Percentiles rank a stretch among this genome's conserved stretches.
Evolutionary conservation across 2,329 filamentous ascomycete species (phyloP).

Genomic region (Beauveria medogensis): DNA sequence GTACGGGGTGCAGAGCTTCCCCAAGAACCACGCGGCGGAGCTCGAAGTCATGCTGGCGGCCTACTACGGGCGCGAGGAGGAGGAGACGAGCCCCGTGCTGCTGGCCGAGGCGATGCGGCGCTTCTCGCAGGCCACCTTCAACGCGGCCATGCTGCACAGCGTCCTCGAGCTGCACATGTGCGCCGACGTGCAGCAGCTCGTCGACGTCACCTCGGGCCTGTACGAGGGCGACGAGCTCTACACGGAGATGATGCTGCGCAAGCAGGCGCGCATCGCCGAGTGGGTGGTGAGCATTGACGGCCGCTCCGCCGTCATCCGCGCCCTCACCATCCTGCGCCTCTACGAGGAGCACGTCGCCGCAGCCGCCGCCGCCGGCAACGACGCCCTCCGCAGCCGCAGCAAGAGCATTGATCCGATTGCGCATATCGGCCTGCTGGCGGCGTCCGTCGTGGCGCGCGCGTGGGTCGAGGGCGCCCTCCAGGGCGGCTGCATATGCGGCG

Average conservation of each 20-base stretch:
- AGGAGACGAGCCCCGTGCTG: constrained; percentile 4
- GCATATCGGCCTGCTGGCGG: background rate
- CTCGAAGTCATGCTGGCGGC: background rate
- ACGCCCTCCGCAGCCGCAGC: background rate
- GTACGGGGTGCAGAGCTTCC: background rate
- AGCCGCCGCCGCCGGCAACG: background rate
- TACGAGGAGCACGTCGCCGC: constrained; percentile 2
- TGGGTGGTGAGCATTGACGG: constrained; percentile 3
- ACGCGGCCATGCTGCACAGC: background rate
- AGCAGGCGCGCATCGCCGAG: constrained; percentile 1
- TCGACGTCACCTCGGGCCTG: background rate
- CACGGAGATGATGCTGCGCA: background rate
- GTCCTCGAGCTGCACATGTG: constrained; percentile 6
- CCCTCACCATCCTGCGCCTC: background rate
- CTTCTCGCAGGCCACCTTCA: constrained; percentile 1
- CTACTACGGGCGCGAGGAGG: constrained; percentile 8
- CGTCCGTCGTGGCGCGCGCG: constrained; percentile 1
- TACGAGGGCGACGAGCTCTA: constrained; percentile 9
- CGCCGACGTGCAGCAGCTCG: constrained; percentile 6
- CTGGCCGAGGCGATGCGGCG: constrained; percentile 7
- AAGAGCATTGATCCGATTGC: background rate
- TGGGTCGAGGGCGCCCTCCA: background rate
- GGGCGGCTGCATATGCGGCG: background rate
- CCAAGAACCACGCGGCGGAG: background rate
- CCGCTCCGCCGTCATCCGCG: constrained; percentile 1